phyloP scores from a whole-genome alignment of 257 asterid species.

The Solanum arcanum region DNA sequence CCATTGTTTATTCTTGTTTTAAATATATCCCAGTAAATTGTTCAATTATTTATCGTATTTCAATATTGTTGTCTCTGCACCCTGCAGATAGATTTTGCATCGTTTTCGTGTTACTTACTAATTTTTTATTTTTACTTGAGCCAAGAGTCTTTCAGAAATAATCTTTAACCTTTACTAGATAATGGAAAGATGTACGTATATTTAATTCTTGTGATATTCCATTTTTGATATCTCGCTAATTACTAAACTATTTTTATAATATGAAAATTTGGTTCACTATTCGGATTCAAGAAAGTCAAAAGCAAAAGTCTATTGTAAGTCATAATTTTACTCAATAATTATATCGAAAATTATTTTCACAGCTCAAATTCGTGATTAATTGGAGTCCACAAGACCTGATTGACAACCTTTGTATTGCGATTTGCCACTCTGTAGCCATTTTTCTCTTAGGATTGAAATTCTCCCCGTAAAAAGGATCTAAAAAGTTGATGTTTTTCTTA shows the following conservation, averaged over 20 bases:
- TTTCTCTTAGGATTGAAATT: background rate
- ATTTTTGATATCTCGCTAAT: too few relatives aligned
- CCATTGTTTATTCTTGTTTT: background rate
- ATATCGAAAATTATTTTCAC: too few relatives aligned
- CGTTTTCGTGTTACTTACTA: too few relatives aligned
- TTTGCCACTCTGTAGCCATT: background rate
- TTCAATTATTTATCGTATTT: too few relatives aligned
- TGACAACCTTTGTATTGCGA: background rate
- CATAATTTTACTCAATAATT: too few relatives aligned
- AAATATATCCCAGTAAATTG: background rate
- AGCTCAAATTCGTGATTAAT: too few relatives aligned
- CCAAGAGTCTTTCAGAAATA: too few relatives aligned
- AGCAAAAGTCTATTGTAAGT: background rate
- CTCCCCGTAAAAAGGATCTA: background rate
- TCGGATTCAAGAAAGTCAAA: background rate
- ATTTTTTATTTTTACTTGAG: background rate
- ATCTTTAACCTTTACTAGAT: background rate
- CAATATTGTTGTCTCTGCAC: background rate
- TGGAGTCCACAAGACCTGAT: background rate
- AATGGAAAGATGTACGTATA: background rate
- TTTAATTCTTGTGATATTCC: too few relatives aligned
- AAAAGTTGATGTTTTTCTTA: background rate
- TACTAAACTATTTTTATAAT: background rate
- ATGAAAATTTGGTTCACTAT: background rate
- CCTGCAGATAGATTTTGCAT: background rate